Base-by-base conservation (phyloP, 176 grass and related monocot genomes). In the Aegilops longissima region DNA sequence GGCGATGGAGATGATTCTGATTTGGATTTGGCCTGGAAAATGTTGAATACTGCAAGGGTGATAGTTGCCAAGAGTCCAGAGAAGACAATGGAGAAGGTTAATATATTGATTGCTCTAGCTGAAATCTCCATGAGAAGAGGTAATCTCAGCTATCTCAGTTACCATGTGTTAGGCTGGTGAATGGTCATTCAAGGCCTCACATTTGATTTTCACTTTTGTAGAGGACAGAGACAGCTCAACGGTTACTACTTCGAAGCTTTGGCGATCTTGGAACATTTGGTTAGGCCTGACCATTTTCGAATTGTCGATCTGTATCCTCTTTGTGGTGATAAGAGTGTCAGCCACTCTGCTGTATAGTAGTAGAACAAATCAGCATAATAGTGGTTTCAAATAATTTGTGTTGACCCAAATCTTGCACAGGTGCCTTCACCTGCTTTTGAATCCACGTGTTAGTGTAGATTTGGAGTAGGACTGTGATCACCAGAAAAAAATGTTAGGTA, bases 1-100 rank as follows among this genome's bases (percentile, higher is more conserved):
- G 87, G 87, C 75, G 86, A 95, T 84, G 89, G 95, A 87, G 95
- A 95, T 71, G 93, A 98, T 76, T 94, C 88, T 77, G 96, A 98
- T 91, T 70, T 98, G 86, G 90, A 96, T 86, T 92, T 94, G 83
- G 71, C 96, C 20, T 98, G 93, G 92, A 96, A 98, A 87, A 91
- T 98, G 92, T 84, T 98, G 75, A 94, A 98, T 79, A 85, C 95
- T 91, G 96, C 96, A 66, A 98, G 93, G 82, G 92, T 38, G 42
- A 96, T 98, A 88, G 92, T 92, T 90, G 93, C 90, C 68, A 89
- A 93, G 75, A 86, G 35, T 61, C 69, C 87, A 62, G 93, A 89
- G 6, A 85, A 92, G 63, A 89, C 82, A 33, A 27, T 94, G 23
- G 93, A 88, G 86, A 95, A 98, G 90, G 90, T 90, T 51, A 95